These are phyloP conservation scores for Tirmania nivea DNA, from an alignment of 495 filamentous ascomycete genomes.

Conservation along the genomic window DNA sequence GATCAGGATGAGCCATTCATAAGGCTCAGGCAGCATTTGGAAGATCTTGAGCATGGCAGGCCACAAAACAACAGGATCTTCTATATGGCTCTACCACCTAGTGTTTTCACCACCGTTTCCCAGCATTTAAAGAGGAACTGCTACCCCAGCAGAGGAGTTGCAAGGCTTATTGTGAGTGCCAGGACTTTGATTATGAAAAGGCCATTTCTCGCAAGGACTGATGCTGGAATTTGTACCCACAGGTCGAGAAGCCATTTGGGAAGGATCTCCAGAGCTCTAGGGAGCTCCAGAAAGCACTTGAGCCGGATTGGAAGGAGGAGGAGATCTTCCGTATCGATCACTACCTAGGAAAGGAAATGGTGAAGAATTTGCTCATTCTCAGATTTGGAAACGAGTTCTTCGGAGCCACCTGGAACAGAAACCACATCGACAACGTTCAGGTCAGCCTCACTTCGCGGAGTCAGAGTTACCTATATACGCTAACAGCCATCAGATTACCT, in stretches of 20 bases:
- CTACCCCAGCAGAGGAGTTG: constrained; percentile 74
- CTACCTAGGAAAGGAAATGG: constrained; percentile 99
- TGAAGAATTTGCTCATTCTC: constrained; percentile 98
- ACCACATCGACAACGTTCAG: constrained; percentile 97
- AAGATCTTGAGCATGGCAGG: constrained; percentile 62
- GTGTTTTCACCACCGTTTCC: constrained; percentile 92
- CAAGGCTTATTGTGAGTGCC: constrained; percentile 66
- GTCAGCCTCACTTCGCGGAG: constrained; percentile 5
- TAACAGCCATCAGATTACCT: constrained; percentile 44
- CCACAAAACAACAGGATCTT: constrained; percentile 81
- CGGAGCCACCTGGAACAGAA: constrained; percentile 94
- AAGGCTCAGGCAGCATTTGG: constrained; percentile 68
- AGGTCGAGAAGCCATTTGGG: constrained; percentile 99
- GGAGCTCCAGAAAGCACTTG: constrained; percentile 81
- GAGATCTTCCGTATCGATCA: constrained; percentile 99
- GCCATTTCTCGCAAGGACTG: constrained; percentile 2
- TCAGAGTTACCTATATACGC: neutral
- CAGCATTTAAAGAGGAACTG: constrained; percentile 92
- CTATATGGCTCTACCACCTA: constrained; percentile 97
- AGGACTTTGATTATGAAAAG: neutral
- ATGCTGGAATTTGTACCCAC: constrained; percentile 2
- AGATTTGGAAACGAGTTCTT: constrained; percentile 99
- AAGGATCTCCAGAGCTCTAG: constrained; percentile 90
- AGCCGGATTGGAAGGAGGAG: constrained; percentile 97
- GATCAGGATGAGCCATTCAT: constrained; percentile 91